Evolutionary conservation across 129 eudicot species (phyloP), one percentile per base, ranked within the genome.

Genomic region (Scalesia atractyloides): DNA sequence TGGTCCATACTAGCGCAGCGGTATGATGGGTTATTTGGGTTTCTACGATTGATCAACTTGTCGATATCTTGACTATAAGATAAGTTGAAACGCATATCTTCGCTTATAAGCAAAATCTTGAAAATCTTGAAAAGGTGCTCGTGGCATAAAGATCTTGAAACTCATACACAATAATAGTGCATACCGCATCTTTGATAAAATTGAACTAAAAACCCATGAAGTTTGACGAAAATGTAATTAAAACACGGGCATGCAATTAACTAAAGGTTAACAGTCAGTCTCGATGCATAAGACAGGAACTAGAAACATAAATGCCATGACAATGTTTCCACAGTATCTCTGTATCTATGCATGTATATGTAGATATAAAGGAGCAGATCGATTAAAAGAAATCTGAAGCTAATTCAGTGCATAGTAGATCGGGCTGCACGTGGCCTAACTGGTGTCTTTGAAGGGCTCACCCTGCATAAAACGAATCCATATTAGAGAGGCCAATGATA

Each of bases 361-460:
- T 36, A 77, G 63, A 67, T 50, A 70, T 63, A 69, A 69, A 76
- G 70, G 54, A 54, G 56, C 57, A 20, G 75, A 75, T 46, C 67
- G 47, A 72, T 77, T 73, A 48, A 17, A 26, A 65, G 36, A 72
- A 69, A 64, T 47, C 44, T 24, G 15, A 64, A 47, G 66, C 78
- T 53, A 66, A 36, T 7, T 78, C 66, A 87, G 80, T 83, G 87
- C 74, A 79, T 73, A 24, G 84, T 60, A 37, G 82, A 64, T 22
- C 94, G 90, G 34, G 90, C 87, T 66, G 88, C 80, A 36, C 93
- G 94, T 48, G 94, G 94, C 62, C 97, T 86, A 57, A 90, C 94
- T 0, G 97, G 97, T 52, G 95, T 90, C 87, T 87, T 90, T 53
- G 97, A 90, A 59, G 94, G 94, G 87, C 97, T 90, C 74, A 90